Conservation (phyloP, 2,329 filamentous ascomycete genomes). For the Ambrosiella beaveri region DNA sequence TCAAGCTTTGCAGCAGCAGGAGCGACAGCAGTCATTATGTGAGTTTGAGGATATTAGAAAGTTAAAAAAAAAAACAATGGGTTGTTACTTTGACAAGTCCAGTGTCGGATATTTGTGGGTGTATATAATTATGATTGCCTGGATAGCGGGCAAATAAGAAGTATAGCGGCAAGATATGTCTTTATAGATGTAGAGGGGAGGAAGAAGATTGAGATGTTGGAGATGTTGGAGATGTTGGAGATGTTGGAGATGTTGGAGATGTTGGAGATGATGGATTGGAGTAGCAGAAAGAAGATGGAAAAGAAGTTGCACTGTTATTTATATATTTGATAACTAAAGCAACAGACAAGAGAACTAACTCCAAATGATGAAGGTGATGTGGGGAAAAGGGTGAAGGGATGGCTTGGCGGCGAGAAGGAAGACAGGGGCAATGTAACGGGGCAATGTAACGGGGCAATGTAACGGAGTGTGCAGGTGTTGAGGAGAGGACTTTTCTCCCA, state of each 20-base stretch:
- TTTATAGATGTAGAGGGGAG: background rate
- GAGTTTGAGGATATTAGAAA: background rate
- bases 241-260: background rate
- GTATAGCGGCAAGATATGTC: background rate
- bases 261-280: background rate
- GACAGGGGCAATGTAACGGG: too few relatives aligned
- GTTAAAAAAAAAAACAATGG: background rate
- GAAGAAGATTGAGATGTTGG: background rate
- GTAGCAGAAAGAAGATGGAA: background rate
- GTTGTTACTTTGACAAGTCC: background rate
- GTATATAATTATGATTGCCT: background rate
- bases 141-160: background rate
- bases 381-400: too few relatives aligned
- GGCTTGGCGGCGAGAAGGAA: too few relatives aligned
- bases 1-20: slow-evolving; percentile 13
- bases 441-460: too few relatives aligned
- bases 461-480: too few relatives aligned
- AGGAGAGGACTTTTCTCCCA: too few relatives aligned
- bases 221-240: background rate
- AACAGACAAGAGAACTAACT: too few relatives aligned
- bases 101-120: background rate
- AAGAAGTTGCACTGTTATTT: background rate
- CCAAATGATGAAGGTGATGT: too few relatives aligned
- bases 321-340: too few relatives aligned
- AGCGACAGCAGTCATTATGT: background rate